These are phyloP conservation scores for Albugo candida DNA, from an alignment of 352 stramenopile genomes.

Conservation along the genomic window DNA sequence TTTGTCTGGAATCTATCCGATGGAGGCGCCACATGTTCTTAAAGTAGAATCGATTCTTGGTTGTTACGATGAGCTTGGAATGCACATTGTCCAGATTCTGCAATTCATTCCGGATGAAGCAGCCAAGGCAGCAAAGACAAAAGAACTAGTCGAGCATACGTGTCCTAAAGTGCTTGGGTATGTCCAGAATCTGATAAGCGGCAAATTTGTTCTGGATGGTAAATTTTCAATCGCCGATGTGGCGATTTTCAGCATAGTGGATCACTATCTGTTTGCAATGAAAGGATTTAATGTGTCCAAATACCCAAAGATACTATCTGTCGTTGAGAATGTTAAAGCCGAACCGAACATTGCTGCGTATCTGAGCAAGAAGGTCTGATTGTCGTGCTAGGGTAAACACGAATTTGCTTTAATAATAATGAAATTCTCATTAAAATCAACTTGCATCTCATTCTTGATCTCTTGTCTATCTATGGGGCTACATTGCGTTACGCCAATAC, in stretches of 20 bases:
- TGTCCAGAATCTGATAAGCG: not conserved
- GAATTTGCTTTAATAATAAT: not conserved
- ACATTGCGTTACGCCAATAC: too few relatives aligned
- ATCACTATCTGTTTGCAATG: not conserved
- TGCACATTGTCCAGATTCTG: not conserved
- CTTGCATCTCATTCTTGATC: too few relatives aligned
- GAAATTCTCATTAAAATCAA: too few relatives aligned
- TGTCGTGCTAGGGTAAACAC: not conserved
- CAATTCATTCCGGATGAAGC: not conserved
- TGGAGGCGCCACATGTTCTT: conserved; percentile 11
- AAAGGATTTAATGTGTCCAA: not conserved
- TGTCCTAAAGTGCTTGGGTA: not conserved
- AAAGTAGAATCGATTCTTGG: conserved; percentile 21
- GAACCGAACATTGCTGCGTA: not conserved
- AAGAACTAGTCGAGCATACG: conserved; percentile 14
- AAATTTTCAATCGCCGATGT: not conserved
- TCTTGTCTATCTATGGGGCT: too few relatives aligned
- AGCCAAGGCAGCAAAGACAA: conserved; percentile 10
- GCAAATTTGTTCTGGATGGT: not conserved
- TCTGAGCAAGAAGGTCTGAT: not conserved
- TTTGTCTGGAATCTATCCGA: conserved; percentile 17
- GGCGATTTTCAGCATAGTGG: conserved; percentile 2
- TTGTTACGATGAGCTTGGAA: conserved; percentile 4
- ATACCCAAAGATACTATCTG: not conserved
- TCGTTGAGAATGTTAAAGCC: not conserved